These are phyloP conservation scores for Bertia moriformis DNA, from an alignment of 2,329 filamentous ascomycete genomes.

Conservation along the genomic window DNA sequence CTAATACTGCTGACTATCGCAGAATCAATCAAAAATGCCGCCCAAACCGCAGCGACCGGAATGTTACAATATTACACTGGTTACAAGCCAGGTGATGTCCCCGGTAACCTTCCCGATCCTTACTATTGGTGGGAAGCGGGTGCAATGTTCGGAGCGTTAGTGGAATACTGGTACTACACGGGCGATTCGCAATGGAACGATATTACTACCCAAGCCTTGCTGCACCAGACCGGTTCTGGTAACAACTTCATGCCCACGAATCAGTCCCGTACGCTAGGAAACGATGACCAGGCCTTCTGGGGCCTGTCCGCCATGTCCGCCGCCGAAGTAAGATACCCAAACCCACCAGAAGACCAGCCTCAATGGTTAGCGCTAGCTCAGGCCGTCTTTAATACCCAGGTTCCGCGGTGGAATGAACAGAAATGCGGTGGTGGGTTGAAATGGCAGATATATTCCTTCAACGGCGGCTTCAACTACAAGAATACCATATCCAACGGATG, in stretches of 20 bases:
- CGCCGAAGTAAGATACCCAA: conserved; percentile 18
- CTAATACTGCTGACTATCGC: conserved; percentile 7
- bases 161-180: conserved; percentile 26
- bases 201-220: conserved; percentile 16
- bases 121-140: conserved; percentile 27
- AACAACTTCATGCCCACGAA: no score
- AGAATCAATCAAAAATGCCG: conserved; percentile 34
- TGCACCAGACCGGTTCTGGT: conserved; percentile 18
- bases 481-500: conserved; percentile 35
- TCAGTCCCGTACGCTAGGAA: no score
- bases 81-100: conserved; percentile 8
- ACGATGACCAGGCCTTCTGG: conserved; percentile 16
- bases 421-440: background rate
- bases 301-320: conserved; percentile 18
- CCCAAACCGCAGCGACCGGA: conserved; percentile 13
- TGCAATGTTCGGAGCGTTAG: conserved; percentile 16
- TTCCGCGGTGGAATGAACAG: background rate
- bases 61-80: conserved; percentile 16
- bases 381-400: background rate
- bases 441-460: conserved; percentile 17
- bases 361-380: background rate
- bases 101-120: conserved; percentile 14
- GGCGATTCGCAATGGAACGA: conserved; percentile 24
- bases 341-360: conserved; percentile 21
- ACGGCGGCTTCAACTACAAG: conserved; percentile 31